phyloP scores from a whole-genome alignment of 805 yeast genomes.

The Ogataea angusta region DNA sequence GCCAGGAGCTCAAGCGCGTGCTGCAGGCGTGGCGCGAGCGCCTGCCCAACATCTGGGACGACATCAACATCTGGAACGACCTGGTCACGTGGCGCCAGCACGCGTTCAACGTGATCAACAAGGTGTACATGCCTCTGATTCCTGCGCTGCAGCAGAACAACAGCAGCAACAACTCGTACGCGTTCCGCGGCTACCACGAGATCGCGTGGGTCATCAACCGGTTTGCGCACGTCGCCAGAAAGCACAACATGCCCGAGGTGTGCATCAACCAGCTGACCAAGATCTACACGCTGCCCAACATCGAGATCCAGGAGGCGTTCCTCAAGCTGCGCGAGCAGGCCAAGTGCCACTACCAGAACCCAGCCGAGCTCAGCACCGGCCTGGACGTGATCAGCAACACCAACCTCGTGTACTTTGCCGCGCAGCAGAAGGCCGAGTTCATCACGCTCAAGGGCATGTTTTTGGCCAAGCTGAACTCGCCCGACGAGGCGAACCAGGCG shows the following conservation, averaged over 20 bases:
- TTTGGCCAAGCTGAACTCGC: conserved; percentile 81
- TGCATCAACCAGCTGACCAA: conserved; percentile 89
- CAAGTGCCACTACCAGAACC: conserved; percentile 92
- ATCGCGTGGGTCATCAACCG: conserved; percentile 98
- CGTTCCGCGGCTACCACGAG: conserved; percentile 97
- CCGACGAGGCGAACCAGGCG: conserved; percentile 95
- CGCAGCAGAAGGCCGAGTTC: conserved; percentile 97
- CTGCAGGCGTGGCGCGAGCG: conserved; percentile 98
- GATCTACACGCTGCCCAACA: conserved; percentile 93
- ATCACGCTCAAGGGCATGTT: conserved; percentile 98
- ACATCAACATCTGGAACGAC: conserved; percentile 96
- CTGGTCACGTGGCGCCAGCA: conserved; percentile 98
- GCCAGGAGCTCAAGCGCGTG: conserved; percentile 92
- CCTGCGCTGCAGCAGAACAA: conserved; percentile 76
- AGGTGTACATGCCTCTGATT: conserved; percentile 88
- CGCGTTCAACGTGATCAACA: conserved; percentile 93
- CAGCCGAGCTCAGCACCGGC: conserved; percentile 88
- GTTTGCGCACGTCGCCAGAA: conserved; percentile 97
- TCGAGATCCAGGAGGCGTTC: conserved; percentile 97
- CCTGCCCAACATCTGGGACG: conserved; percentile 95
- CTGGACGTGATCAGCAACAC: conserved; percentile 96
- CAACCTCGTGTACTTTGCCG: conserved; percentile 90
- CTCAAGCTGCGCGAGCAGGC: conserved; percentile 95
- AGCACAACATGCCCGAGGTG: conserved; percentile 95
- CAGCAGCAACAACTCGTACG: conserved; percentile 82